A percentile compares a stretch with the other conserved stretches of the same genome.
These are phyloP conservation scores for Globisporangium cederbergense DNA, from an alignment of 352 stramenopile genomes.

Conservation along the genomic window DNA sequence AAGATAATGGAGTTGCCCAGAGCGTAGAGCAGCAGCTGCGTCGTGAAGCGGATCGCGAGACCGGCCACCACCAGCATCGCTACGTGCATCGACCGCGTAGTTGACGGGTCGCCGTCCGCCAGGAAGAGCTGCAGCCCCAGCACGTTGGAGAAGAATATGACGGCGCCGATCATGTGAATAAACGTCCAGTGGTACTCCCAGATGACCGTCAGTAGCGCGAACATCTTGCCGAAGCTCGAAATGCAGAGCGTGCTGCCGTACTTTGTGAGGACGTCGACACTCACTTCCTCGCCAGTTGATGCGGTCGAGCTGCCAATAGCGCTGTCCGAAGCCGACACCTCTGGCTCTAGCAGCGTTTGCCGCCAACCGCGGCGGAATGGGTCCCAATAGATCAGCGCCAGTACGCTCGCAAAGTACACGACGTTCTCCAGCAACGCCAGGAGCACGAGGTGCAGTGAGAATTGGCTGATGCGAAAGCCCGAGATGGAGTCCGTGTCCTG, in stretches of 20 bases:
- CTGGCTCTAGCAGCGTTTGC: constrained; percentile 14
- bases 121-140: constrained; percentile 70
- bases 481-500: constrained; percentile 35
- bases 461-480: constrained; percentile 63
- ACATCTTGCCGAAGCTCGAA: constrained; percentile 82
- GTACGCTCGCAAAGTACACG: constrained; percentile 49
- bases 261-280: constrained; percentile 25
- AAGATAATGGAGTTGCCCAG: constrained; percentile 76
- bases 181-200: constrained; percentile 87
- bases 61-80: constrained; percentile 38
- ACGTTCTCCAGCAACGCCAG: constrained; percentile 72
- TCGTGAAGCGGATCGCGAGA: constrained; percentile 33
- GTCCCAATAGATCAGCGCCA: constrained; percentile 48
- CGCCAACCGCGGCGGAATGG: constrained; percentile 52
- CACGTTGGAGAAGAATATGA: constrained; percentile 74
- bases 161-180: constrained; percentile 71
- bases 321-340: not conserved
- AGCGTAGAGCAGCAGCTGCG: constrained; percentile 58
- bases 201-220: constrained; percentile 80
- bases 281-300: not conserved
- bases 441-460: constrained; percentile 73
- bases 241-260: constrained; percentile 71
- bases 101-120: constrained; percentile 36
- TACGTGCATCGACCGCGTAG: constrained; percentile 30
- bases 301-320: not conserved